A percentile compares a stretch with the other conserved stretches of the same genome.
phyloP scores from a whole-genome alignment of 345 rosid species.

The Euphorbia lathyris region DNA sequence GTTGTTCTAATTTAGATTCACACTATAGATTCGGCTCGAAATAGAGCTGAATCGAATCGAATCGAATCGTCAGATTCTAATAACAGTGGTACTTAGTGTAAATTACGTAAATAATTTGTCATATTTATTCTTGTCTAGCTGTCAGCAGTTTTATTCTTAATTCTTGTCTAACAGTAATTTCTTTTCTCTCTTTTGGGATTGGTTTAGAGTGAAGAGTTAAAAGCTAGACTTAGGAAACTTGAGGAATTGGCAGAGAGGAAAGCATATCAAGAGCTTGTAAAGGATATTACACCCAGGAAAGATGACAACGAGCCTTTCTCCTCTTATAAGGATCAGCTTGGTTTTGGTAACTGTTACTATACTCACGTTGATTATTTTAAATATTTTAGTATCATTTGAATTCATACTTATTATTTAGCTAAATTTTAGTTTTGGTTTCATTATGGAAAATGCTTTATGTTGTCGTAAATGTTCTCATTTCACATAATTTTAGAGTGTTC shows the following conservation, averaged over 20 bases:
- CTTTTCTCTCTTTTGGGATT: not conserved
- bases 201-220: slow-evolving; percentile 68
- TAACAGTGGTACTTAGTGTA: not conserved
- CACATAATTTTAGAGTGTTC: not conserved
- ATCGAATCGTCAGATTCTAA: no score
- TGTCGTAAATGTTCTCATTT: not conserved
- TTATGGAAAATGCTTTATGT: not conserved
- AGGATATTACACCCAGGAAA: slow-evolving; percentile 68
- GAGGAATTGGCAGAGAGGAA: slow-evolving; percentile 76
- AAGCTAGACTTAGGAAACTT: slow-evolving; percentile 62
- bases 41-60: no score
- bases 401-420: not conserved
- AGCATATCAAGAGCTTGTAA: slow-evolving; percentile 79
- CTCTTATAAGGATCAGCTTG: slow-evolving; percentile 92
- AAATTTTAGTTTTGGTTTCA: not conserved
- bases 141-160: not conserved
- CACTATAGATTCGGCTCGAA: no score
- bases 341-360: slow-evolving; percentile 56
- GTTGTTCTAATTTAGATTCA: no score
- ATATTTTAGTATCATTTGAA: not conserved
- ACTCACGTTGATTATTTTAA: not conserved
- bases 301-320: slow-evolving; percentile 77
- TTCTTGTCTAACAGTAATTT: no score
- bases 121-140: not conserved
- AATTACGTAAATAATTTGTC: not conserved